Percentiles rank a stretch among this genome's conserved stretches.
Conservation (phyloP, 2,329 filamentous ascomycete genomes). For the Graphiopsis chlorocephala region DNA sequence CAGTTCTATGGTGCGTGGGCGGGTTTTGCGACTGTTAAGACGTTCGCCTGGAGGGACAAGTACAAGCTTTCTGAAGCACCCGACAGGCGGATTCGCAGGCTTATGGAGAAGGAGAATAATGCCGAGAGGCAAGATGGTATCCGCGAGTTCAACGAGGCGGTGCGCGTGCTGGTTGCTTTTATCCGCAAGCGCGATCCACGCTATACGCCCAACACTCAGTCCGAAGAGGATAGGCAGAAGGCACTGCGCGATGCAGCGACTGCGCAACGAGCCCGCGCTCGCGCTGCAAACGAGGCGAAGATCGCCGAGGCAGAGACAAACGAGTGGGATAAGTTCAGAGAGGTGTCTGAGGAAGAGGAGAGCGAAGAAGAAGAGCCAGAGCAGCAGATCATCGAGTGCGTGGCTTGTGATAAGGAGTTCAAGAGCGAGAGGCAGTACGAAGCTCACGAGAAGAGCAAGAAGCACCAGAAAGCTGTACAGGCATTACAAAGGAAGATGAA, state of each 20-base stretch:
- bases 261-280: slow-evolving; percentile 78
- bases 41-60: slow-evolving; percentile 84
- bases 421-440: slow-evolving; percentile 91
- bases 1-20: slow-evolving; percentile 80
- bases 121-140: slow-evolving; percentile 77
- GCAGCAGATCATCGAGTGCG: slow-evolving; percentile 58
- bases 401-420: slow-evolving; percentile 65
- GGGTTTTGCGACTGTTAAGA: slow-evolving; percentile 78
- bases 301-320: slow-evolving; percentile 63
- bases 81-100: slow-evolving; percentile 73
- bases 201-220: slow-evolving; percentile 72
- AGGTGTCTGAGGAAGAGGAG: slow-evolving; percentile 53
- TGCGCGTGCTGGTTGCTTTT: slow-evolving; percentile 81
- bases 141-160: slow-evolving; percentile 88
- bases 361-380: slow-evolving; percentile 50
- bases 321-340: slow-evolving; percentile 68
- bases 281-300: slow-evolving; percentile 77
- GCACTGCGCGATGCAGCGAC: slow-evolving; percentile 72
- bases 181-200: slow-evolving; percentile 88
- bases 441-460: slow-evolving; percentile 93
- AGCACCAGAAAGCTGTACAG: slow-evolving; percentile 83
- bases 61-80: slow-evolving; percentile 82
- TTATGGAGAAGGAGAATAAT: slow-evolving; percentile 96
- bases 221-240: slow-evolving; percentile 77
- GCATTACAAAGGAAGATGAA: slow-evolving; percentile 79